Evolutionary conservation across 495 filamentous ascomycete species (phyloP).

Genomic region (Thermothielavioides terrestris): DNA sequence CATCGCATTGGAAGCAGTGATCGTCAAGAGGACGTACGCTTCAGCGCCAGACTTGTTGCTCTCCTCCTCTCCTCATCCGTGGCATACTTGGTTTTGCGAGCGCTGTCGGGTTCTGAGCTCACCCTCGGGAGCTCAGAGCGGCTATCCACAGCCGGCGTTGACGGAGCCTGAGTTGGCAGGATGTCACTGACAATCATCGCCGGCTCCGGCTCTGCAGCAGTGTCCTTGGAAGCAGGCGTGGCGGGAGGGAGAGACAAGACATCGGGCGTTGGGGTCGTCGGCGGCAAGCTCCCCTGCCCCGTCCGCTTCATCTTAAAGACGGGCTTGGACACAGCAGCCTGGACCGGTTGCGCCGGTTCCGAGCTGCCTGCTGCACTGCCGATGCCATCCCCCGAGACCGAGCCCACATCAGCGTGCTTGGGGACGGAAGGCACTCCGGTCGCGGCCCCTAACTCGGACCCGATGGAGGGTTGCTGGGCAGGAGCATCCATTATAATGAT

Average conservation of each 20-base stretch:
- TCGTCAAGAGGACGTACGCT: slow-evolving; percentile 4
- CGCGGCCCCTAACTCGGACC: no score
- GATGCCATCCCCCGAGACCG: no score
- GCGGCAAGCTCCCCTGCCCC: background rate
- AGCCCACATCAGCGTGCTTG: no score
- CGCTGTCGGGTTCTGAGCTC: background rate
- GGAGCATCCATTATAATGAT: no score
- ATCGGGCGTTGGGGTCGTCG: background rate
- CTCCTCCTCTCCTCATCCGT: slow-evolving; percentile 15
- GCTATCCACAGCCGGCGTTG: background rate
- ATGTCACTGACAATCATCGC: slow-evolving; percentile 17
- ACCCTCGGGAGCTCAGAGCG: background rate
- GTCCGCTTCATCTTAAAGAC: slow-evolving; percentile 14
- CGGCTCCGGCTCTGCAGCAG: slow-evolving; percentile 7
- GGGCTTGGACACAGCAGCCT: background rate
- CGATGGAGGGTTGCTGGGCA: no score
- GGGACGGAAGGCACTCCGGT: no score
- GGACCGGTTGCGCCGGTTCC: background rate
- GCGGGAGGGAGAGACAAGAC: background rate
- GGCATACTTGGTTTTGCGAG: slow-evolving; percentile 2
- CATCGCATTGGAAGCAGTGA: background rate
- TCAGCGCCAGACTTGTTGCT: slow-evolving; percentile 9
- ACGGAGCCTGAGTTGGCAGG: background rate
- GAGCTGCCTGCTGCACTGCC: no score
- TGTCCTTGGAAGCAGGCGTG: background rate